phyloP scores from a whole-genome alignment of 31 red algal genomes.

The Endocladia muricata region DNA sequence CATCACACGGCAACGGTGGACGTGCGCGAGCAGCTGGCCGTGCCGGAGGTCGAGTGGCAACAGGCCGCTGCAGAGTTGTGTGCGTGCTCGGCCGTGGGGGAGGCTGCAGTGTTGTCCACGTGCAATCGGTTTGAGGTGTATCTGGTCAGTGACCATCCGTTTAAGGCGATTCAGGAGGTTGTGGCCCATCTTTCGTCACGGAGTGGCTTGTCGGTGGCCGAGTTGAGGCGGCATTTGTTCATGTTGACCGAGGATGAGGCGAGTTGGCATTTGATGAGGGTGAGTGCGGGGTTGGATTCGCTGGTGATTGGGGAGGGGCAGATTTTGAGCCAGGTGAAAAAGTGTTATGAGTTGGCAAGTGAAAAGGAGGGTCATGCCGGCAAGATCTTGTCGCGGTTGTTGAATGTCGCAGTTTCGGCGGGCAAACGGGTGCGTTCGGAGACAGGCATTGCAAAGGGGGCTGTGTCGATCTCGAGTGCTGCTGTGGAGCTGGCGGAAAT shows the following conservation, averaged over 20 bases:
- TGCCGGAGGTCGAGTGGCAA: constrained; percentile 90
- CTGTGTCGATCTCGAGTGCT: constrained; percentile 93
- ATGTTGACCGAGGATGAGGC: constrained; percentile 90
- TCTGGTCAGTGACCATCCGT: constrained; percentile 68
- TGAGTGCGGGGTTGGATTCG: constrained; percentile 86
- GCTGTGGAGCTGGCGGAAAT: constrained; percentile 91
- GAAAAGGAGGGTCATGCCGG: constrained; percentile 86
- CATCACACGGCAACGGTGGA: constrained; percentile 98
- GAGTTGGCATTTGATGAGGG: constrained; percentile 92
- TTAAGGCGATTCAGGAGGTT: constrained; percentile 81
- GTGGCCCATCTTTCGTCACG: constrained; percentile 64
- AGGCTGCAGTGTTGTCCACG: constrained; percentile 95
- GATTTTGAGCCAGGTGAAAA: constrained; percentile 96
- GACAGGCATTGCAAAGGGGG: constrained; percentile 95
- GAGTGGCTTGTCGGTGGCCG: constrained; percentile 55
- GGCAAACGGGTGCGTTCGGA: constrained; percentile 95
- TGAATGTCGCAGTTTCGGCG: constrained; percentile 94
- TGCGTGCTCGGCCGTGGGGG: constrained; percentile 50
- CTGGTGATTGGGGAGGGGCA: constrained; percentile 98
- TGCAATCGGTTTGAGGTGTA: constrained; percentile 99
- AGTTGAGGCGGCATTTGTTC: constrained; percentile 83
- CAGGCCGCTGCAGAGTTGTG: constrained; percentile 56
- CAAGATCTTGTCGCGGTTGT: constrained; percentile 76
- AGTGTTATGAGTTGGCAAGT: constrained; percentile 89
- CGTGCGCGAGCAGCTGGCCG: constrained; percentile 86